A percentile compares a stretch with the other conserved stretches of the same genome.
Conservation (phyloP, 768 basidiomycete genomes). For the Coprinopsis sp. region DNA sequence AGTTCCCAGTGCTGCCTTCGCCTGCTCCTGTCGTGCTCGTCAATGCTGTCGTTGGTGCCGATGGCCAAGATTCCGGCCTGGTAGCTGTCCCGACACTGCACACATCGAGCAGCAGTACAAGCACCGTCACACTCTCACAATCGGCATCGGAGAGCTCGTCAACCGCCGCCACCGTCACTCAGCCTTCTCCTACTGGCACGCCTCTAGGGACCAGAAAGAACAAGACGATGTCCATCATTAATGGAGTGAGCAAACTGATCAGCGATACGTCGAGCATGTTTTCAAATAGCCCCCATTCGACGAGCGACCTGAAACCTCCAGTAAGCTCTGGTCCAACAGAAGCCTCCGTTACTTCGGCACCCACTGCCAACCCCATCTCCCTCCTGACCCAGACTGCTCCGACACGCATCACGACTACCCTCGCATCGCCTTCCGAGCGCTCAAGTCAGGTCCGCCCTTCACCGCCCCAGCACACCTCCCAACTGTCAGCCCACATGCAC, state of each 20-base stretch:
- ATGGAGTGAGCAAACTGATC: slow-evolving; percentile 22
- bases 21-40: slow-evolving; percentile 52
- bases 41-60: slow-evolving; percentile 43
- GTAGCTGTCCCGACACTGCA: slow-evolving; percentile 31
- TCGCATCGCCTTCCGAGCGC: slow-evolving; percentile 14
- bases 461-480: slow-evolving; percentile 36
- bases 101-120: slow-evolving; percentile 8
- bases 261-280: slow-evolving; percentile 11
- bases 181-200: slow-evolving; percentile 38
- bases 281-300: neutral
- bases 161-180: slow-evolving; percentile 33
- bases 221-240: slow-evolving; percentile 20
- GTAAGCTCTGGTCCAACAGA: neutral
- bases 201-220: slow-evolving; percentile 19
- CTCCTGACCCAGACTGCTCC: slow-evolving; percentile 66
- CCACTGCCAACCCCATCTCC: slow-evolving; percentile 38
- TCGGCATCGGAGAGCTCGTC: slow-evolving; percentile 37
- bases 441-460: slow-evolving; percentile 26
- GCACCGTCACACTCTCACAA: neutral
- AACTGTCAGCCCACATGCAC: slow-evolving; percentile 39
- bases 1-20: slow-evolving; percentile 46
- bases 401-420: slow-evolving; percentile 22
- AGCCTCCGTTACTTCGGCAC: slow-evolving; percentile 13
- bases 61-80: slow-evolving; percentile 36
- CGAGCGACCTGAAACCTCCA: neutral